A percentile compares a stretch with the other conserved stretches of the same genome.
Conservation (phyloP, 2,329 filamentous ascomycete genomes). For the Curvularia verruculosa region DNA sequence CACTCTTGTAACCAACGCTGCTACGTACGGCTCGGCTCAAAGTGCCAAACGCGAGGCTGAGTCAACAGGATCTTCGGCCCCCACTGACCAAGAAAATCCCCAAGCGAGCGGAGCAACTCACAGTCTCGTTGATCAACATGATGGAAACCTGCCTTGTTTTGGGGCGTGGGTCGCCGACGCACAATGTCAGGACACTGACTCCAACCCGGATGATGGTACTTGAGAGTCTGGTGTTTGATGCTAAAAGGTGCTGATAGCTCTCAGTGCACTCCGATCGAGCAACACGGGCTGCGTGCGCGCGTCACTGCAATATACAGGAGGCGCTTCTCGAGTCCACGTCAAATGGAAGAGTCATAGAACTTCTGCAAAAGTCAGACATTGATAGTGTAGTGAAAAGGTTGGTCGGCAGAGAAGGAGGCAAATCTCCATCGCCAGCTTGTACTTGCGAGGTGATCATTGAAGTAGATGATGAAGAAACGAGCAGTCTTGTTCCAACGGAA, state of each 20-base stretch:
- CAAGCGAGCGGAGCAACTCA: not conserved
- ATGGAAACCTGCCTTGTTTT: not conserved
- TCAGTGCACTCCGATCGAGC: not conserved
- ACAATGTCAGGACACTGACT: not conserved
- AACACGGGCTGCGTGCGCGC: not conserved
- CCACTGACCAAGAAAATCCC: not conserved
- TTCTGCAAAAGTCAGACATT: not conserved
- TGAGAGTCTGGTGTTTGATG: not conserved
- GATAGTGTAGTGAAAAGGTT: not conserved
- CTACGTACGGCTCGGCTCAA: not conserved
- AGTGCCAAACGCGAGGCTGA: not conserved
- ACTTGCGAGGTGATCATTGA: not conserved
- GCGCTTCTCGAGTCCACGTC: not conserved
- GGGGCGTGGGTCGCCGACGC: not conserved
- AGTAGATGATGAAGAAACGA: not conserved
- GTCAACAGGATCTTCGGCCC: too few relatives aligned
- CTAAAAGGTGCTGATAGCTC: not conserved
- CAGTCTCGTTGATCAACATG: not conserved
- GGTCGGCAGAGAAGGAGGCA: not conserved
- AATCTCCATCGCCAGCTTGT: not conserved
- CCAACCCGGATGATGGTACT: not conserved
- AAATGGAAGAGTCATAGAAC: not conserved
- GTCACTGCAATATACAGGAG: not conserved
- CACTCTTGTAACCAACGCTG: not conserved
- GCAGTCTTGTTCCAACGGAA: too few relatives aligned